Percentiles rank a stretch among this genome's conserved stretches.
These are phyloP conservation scores for Canariomyces notabilis DNA, from an alignment of 2,329 filamentous ascomycete species.

Conservation along the genomic window DNA sequence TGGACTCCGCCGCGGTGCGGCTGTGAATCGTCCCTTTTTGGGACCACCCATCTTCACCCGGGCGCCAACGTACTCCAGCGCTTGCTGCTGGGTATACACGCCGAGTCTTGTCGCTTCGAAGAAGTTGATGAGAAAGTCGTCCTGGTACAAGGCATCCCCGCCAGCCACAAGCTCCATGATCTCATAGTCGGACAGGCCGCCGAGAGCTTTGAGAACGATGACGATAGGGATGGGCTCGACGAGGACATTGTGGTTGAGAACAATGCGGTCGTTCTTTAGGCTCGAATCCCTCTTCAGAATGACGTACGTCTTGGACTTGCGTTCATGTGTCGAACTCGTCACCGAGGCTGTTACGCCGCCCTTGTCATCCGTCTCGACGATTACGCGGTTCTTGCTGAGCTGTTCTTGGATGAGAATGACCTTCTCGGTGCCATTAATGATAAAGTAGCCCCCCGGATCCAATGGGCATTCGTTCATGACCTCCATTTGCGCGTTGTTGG, in stretches of 20 bases:
- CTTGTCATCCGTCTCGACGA: slow-evolving; percentile 88
- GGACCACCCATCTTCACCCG: slow-evolving; percentile 78
- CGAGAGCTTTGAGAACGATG: slow-evolving; percentile 87
- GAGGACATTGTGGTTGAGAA: slow-evolving; percentile 86
- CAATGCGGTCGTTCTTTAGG: no score
- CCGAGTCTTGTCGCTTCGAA: slow-evolving; percentile 81
- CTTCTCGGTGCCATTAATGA: slow-evolving; percentile 96
- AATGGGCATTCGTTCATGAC: slow-evolving; percentile 91
- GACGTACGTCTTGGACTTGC: slow-evolving; percentile 97
- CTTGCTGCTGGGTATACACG: slow-evolving; percentile 90
- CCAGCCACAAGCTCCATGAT: slow-evolving; percentile 89
- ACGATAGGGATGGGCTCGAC: slow-evolving; percentile 93
- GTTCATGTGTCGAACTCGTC: slow-evolving; percentile 93
- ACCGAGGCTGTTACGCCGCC: slow-evolving; percentile 92
- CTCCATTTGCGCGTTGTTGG: slow-evolving; percentile 84
- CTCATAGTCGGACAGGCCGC: slow-evolving; percentile 89
- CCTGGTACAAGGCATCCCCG: slow-evolving; percentile 81
- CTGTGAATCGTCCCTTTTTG: slow-evolving; percentile 39
- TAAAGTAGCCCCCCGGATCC: slow-evolving; percentile 96
- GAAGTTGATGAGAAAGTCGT: slow-evolving; percentile 92
- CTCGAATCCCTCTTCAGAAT: slow-evolving; percentile 91
- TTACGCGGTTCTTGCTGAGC: slow-evolving; percentile 97
- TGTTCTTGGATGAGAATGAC: slow-evolving; percentile 98
- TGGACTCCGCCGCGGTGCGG: slow-evolving; percentile 62
- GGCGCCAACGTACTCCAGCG: slow-evolving; percentile 83